Evolutionary conservation across 73 alveolate genomes (phyloP), one percentile per base, ranked within the genome.

Genomic region (Effrenium voratum): DNA sequence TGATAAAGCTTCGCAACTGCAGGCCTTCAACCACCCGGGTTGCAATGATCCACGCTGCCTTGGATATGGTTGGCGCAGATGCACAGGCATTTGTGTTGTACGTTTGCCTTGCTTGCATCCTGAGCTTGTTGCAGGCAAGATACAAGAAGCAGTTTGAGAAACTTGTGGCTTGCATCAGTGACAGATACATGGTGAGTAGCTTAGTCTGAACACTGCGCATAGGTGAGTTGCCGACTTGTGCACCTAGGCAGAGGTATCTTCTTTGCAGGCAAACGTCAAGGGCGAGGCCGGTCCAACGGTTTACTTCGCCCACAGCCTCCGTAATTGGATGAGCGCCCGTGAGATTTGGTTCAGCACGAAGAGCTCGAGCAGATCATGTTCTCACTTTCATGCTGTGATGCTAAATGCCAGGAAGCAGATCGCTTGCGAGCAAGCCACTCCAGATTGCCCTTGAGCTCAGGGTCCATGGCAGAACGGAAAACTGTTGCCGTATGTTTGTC

Each of bases 61-160:
- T 90, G 75, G 97, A 90, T 43, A 45, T 46, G 60, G 97, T 46
- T 8, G 97, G 97, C 8, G 40, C 86, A 24, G 97, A 86, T 44
- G 38, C 77, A 5, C 93, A 85, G 93, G 93, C 41, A n/a, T 19
- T 52, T 75, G 86, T 30, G 41, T 6, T 10, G 10, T 36, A 36
- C 46, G 47, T 32, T 3, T 47, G 26, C 28, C 26, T 32, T 5
- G 45, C 36, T 72, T 72, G 32, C 22, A 34, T 45, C 40, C 19
- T 0, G 47, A 30, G n/a, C 70, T 46, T 6, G 60, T 47, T 13
- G 41, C 87, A 90, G 97, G 73, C 50, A 8, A 50, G 97, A 57
- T 90, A 90, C 97, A 66, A 68, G 86, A 90, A 90, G 57, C 97
- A 90, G 80, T 90, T 90, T 30, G 52, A 45, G 59, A 90, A 90